Conservation (phyloP, 2,329 filamentous ascomycete genomes). For the Pseudogymnoascus sp. region DNA sequence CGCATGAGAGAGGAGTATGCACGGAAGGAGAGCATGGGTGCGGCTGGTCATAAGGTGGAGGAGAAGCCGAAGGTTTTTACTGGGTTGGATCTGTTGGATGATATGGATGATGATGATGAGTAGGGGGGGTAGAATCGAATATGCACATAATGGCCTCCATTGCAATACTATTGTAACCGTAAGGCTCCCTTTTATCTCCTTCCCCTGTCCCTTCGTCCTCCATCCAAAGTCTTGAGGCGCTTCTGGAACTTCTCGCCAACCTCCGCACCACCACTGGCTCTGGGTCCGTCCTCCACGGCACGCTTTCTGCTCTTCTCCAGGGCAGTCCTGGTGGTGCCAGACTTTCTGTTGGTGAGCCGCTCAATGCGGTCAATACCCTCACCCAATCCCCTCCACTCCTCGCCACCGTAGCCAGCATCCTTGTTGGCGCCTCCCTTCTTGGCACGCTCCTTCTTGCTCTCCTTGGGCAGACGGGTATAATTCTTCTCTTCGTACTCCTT, state of each 20-base stretch:
- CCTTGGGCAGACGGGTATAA: slow-evolving; percentile 76
- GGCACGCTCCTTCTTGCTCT: slow-evolving; percentile 82
- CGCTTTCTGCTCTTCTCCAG: slow-evolving; percentile 85
- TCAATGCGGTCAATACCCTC: slow-evolving; percentile 83
- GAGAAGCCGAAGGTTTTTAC: slow-evolving; percentile 32
- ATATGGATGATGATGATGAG: slow-evolving; percentile 34
- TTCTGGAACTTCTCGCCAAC: slow-evolving; percentile 72
- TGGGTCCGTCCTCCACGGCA: slow-evolving; percentile 62
- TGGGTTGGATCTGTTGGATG: slow-evolving; percentile 32
- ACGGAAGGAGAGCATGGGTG: slow-evolving; percentile 19
- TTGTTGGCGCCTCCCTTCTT: slow-evolving; percentile 41
- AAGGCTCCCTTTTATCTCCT: no score
- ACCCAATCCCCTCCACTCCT: slow-evolving; percentile 83
- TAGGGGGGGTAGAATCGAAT: no score
- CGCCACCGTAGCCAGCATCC: slow-evolving; percentile 68
- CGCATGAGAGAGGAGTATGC: slow-evolving; percentile 20
- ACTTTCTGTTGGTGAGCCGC: slow-evolving; percentile 65
- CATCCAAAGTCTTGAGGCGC: slow-evolving; percentile 47
- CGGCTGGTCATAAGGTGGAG: slow-evolving; percentile 24
- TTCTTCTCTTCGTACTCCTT: slow-evolving; percentile 87
- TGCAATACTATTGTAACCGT: no score
- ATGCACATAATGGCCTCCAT: no score
- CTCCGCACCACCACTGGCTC: slow-evolving; percentile 52
- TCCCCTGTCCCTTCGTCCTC: slow-evolving; percentile 32
- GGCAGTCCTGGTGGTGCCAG: slow-evolving; percentile 41